Evolutionary conservation across 2,329 filamentous ascomycete genomes (phyloP), one percentile per base, ranked within the genome.

Genomic region (Colletotrichum tamarilloi): DNA sequence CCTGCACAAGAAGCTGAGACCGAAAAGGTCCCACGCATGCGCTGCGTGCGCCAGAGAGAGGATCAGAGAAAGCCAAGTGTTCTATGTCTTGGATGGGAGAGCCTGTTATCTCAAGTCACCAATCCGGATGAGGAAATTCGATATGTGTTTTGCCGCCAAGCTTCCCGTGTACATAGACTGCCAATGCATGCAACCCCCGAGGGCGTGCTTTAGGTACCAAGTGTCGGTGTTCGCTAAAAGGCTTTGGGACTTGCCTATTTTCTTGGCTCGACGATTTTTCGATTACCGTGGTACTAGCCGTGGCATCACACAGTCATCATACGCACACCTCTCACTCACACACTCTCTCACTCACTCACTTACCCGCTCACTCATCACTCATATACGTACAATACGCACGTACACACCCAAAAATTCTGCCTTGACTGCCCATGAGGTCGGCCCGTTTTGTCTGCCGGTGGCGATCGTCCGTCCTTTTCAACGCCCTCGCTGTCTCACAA

Each of bases 151-250:
- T 49, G 66, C 46, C n/a, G 55, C 56, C 60, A 70, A 73, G 46
- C 60, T 32, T 26, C 11, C 67, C 56, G 38, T 62, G 60, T 49
- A 26, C 26, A 26, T 26, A 14, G n/a, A 19, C 30, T 22, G 46
- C 30, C 19, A 24, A 69, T 73, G 67, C 67, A 57, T 73, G 67
- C 60, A 57, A 73, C 60, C 67, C 35, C 35, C 53, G 62, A 55
- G 22, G 19, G 19, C 53, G 16, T 26, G 35, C 42, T 30, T 30
- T 59, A 53, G 52, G 38, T 60, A 49, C 38, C 5, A 19, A 49
- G 42, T 49, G 42, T 49, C 19, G 42, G 19, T n/a, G 42, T n/a
- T n/a, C 42, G 42, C 19, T 49, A 38, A 30, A n/a, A 19, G 53
- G 38, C 19, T 56, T 32, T 16, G 38, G 55, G 30, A 62, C 52